phyloP scores from a whole-genome alignment of 495 filamentous ascomycete genomes.

The Penicillium canescens region DNA sequence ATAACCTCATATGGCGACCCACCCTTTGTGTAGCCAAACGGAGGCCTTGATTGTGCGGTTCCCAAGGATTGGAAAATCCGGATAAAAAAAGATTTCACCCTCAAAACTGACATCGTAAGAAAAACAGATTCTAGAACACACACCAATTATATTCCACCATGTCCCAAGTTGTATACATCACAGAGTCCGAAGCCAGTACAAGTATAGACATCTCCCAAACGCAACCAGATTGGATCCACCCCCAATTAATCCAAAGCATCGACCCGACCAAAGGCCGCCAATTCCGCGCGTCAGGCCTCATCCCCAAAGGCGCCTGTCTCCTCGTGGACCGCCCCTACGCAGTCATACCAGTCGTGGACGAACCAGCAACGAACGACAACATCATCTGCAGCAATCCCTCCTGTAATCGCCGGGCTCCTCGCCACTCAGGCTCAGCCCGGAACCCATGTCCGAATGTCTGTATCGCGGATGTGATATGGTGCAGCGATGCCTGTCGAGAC shows the following conservation, averaged over 20 bases:
- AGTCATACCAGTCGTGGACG: constrained; percentile 35
- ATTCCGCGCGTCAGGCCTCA: constrained; percentile 26
- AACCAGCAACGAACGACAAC: constrained; percentile 18
- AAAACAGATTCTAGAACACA: background rate
- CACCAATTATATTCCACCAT: constrained; percentile 10
- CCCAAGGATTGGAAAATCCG: background rate
- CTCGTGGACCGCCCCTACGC: constrained; percentile 38
- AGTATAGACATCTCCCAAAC: constrained; percentile 6
- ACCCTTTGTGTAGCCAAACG: constrained; percentile 13
- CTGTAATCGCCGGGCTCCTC: constrained; percentile 25
- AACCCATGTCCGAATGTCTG: constrained; percentile 28
- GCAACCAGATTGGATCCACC: constrained; percentile 34
- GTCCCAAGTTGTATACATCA: constrained; percentile 27
- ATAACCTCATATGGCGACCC: constrained; percentile 5
- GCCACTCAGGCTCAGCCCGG: constrained; percentile 1
- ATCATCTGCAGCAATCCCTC: constrained; percentile 37
- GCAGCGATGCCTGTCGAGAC: constrained; percentile 23
- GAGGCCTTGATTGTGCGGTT: background rate
- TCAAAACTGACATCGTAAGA: background rate
- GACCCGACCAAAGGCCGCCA: constrained; percentile 39
- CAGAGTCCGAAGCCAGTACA: constrained; percentile 14
- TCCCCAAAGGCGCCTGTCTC: constrained; percentile 31
- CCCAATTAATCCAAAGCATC: constrained; percentile 29
- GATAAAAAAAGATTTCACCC: constrained; percentile 13
- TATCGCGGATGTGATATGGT: constrained; percentile 36